Evolutionary conservation across 345 rosid species (phyloP).

Genomic region (Citrus unshiu): DNA sequence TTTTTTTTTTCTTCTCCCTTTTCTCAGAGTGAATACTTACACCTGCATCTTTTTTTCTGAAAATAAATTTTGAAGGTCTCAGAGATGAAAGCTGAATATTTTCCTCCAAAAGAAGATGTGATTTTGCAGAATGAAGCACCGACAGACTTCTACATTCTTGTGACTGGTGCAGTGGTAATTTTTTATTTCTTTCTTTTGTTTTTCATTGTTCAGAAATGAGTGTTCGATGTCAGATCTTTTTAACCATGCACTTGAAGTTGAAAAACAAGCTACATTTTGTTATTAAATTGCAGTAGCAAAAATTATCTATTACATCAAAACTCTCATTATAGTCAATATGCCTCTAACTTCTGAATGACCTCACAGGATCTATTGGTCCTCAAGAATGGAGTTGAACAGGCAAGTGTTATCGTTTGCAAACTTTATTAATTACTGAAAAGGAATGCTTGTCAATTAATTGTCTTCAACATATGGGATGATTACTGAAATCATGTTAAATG

Average conservation of each 20-base stretch:
- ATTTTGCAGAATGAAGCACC: constrained; percentile 84
- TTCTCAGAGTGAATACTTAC: background rate
- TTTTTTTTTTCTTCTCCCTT: background rate
- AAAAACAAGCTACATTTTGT: background rate
- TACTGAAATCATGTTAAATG: background rate
- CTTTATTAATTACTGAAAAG: background rate
- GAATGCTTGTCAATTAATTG: background rate
- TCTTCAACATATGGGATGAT: background rate
- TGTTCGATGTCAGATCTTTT: background rate
- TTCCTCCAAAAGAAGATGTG: constrained; percentile 87
- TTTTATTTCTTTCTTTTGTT: background rate
- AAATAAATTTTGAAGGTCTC: constrained; percentile 47
- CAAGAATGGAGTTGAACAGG: constrained; percentile 50
- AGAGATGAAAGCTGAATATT: constrained; percentile 83
- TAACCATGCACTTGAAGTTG: background rate
- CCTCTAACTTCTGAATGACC: constrained; percentile 6
- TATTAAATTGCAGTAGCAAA: background rate
- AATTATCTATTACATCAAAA: background rate
- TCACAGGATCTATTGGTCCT: constrained; percentile 52
- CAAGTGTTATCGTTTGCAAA: constrained; percentile 20
- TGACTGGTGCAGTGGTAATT: constrained; percentile 67
- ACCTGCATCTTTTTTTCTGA: background rate
- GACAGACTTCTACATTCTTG: constrained; percentile 75
- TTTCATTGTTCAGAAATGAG: background rate
- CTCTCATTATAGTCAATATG: background rate